These are phyloP conservation scores for Curvularia eragrostidis DNA, from an alignment of 2,329 filamentous ascomycete species.

Conservation along the genomic window DNA sequence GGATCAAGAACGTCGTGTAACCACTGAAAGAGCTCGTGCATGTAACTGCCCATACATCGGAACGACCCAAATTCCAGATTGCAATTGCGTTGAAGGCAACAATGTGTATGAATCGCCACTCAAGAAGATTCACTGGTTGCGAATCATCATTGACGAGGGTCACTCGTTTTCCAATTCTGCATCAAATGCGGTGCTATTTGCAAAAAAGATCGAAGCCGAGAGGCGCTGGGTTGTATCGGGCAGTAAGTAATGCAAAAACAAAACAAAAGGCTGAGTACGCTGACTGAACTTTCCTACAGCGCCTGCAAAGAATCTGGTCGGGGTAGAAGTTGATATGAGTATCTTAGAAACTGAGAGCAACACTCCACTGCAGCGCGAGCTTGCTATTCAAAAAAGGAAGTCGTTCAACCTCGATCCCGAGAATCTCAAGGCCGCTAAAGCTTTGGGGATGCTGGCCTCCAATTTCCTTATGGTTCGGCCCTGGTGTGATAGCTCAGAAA, in stretches of 20 bases:
- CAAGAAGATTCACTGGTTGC: constrained; percentile 78
- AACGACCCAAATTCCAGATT: constrained; percentile 52
- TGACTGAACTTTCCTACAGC: constrained; percentile 45
- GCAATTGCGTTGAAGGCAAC: constrained; percentile 52
- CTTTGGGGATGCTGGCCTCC: constrained; percentile 67
- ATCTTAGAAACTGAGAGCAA: constrained; percentile 43
- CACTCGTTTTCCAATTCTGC: constrained; percentile 78
- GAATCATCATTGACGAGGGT: constrained; percentile 91
- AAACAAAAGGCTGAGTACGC: not conserved
- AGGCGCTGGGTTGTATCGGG: constrained; percentile 89
- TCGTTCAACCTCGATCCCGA: constrained; percentile 49
- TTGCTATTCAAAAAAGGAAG: constrained; percentile 51
- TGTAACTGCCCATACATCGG: constrained; percentile 54
- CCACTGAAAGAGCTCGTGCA: constrained; percentile 29
- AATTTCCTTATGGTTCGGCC: constrained; percentile 79
- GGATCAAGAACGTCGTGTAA: constrained; percentile 51
- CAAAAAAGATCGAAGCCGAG: constrained; percentile 65
- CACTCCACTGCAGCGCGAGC: constrained; percentile 28
- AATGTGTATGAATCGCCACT: constrained; percentile 66
- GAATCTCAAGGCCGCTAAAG: constrained; percentile 59
- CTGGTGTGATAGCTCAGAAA: constrained; percentile 71
- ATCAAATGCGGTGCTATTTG: constrained; percentile 64
- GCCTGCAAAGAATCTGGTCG: constrained; percentile 81
- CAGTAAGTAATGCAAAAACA: constrained; percentile 50
- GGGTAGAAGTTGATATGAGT: constrained; percentile 68